Base-by-base conservation (phyloP, 1,284 basidiomycete genomes). In the Dichomitus squalens region DNA sequence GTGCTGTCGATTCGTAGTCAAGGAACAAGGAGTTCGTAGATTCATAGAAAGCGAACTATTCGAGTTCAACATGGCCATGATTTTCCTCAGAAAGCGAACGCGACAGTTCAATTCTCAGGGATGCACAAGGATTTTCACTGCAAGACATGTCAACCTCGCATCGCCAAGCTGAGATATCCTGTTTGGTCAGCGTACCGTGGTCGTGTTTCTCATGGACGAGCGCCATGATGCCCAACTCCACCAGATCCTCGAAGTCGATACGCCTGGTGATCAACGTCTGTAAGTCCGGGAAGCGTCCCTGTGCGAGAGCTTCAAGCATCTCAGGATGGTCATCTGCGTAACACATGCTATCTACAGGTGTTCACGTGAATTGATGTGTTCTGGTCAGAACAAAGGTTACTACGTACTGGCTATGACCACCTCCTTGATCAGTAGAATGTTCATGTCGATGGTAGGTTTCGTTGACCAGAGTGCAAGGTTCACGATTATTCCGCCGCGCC, bases 191-290 rank as follows among this genome's bases (percentile, higher is more conserved):
- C 68, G 49, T 21, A 68, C 70, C 64, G 25, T 72, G 73, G 16
- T 64, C 56, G 46, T 73, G 71, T 50, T 73, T 73, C 51, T 75
- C 71, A 46, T 67, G 52, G 20, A 71, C 57, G 33, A 75, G 63
- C 16, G 68, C 66, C 36, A 68, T 56, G 50, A 75, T 68, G 1
- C 73, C 73, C 35, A 70, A 64, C 49, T 72, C 68, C 5, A 73
- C 64, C 14, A 73, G 62, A 16, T 75, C 68, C 7, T 71, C 69
- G 35, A 75, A 55, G 7, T 61, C 48, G 16, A 72, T 71, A 36
- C 64, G 70, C 9, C 55, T 61, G 1, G 73, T 74, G 38, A 75
- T 68, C 14, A 73, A 60, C 0, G 56, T 52, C 49, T 70, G 68
- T 16, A 73, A 58, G 3, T 66, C 64, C 0, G 47, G 36, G 38